Evolutionary conservation across 1,139 yeast genomes (phyloP), one percentile per base, ranked within the genome.

Genomic region (Suhomyces choctaworum): DNA sequence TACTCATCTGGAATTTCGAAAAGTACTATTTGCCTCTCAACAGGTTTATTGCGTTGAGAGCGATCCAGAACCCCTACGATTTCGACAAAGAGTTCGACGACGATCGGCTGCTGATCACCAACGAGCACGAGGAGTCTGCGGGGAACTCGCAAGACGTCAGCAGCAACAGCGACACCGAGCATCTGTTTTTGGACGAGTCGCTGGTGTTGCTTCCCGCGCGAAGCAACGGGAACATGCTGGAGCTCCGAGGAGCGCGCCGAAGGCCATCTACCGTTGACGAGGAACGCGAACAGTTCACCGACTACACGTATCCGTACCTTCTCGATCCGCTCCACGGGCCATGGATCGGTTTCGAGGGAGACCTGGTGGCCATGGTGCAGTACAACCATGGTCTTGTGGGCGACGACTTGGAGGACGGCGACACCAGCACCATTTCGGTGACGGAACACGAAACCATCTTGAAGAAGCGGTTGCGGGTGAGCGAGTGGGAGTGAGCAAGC

Each of bases 41-140:
- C 34, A 70, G 66, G 32, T 80, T 78, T 48, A 80, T 80, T 47
- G 86, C 87, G 0, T 62, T 80, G 46, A 70, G 82, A 45, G 80
- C 86, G 4, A 76, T 80, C 24, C 73, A 72, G 43, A 68, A 67
- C 38, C 73, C 73, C 1, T 50, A 52, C 29, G 61, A 64, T 34
- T 69, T 61, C 40, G 75, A 69, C 36, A 61, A 62, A 34, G 73
- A 67, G 29, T 69, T 68, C 47, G 71, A 68, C 37, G 73, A 67
- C 32, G 70, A 64, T 38, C 29, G 41, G 13, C 47, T 42, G 49
- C 44, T 42, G 45, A 29, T 42, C 14, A 22, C 34, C 11, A 23
- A 36, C n/a, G 45, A 41, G 10, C 37, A 29, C 22, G 43, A 38
- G 7, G 34, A 20, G 8, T 22, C 16, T 7, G 26, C 27, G 7